A percentile compares a stretch with the other conserved stretches of the same genome.
Evolutionary conservation across 108 stramenopile species (phyloP).

Genomic region (Asterionellopsis glacialis): DNA sequence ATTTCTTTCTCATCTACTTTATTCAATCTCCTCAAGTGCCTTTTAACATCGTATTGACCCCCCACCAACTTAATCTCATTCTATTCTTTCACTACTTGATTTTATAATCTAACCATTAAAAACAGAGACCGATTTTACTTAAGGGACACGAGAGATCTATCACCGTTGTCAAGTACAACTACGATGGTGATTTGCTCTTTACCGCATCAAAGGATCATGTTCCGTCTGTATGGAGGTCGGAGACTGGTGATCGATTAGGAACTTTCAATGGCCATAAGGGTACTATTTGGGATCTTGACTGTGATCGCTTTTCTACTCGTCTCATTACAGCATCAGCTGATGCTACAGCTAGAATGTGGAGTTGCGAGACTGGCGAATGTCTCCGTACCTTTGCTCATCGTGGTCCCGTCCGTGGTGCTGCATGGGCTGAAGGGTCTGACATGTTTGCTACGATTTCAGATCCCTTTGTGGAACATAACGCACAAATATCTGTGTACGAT

Average conservation of each 20-base stretch:
- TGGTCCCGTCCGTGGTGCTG: slow-evolving; percentile 88
- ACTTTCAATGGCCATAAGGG: slow-evolving; percentile 97
- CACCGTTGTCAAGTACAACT: slow-evolving; percentile 95
- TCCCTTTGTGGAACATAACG: slow-evolving; percentile 92
- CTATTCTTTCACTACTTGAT: too few species aligned
- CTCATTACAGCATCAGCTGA: slow-evolving; percentile 83
- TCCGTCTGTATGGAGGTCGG: slow-evolving; percentile 91
- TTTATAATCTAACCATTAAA: not conserved
- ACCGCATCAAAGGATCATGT: slow-evolving; percentile 90
- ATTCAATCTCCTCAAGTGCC: too few species aligned
- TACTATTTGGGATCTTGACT: slow-evolving; percentile 96
- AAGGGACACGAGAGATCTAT: slow-evolving; percentile 99
- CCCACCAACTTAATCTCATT: too few species aligned
- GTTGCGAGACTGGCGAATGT: slow-evolving; percentile 87
- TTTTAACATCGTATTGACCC: too few species aligned
- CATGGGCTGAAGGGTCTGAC: slow-evolving; percentile 92
- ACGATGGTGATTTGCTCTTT: slow-evolving; percentile 96
- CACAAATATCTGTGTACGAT: slow-evolving; percentile 89
- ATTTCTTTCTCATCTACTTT: too few species aligned
- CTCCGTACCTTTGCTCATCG: slow-evolving; percentile 79
- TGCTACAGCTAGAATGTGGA: slow-evolving; percentile 88
- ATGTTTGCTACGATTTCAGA: slow-evolving; percentile 94
- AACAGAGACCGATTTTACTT: slow-evolving; percentile 89
- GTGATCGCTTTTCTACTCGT: slow-evolving; percentile 72
- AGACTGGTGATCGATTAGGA: slow-evolving; percentile 93